Evolutionary conservation across 345 rosid species (phyloP), one percentile per base, ranked within the genome.

Genomic region (Pugionium cornutum): DNA sequence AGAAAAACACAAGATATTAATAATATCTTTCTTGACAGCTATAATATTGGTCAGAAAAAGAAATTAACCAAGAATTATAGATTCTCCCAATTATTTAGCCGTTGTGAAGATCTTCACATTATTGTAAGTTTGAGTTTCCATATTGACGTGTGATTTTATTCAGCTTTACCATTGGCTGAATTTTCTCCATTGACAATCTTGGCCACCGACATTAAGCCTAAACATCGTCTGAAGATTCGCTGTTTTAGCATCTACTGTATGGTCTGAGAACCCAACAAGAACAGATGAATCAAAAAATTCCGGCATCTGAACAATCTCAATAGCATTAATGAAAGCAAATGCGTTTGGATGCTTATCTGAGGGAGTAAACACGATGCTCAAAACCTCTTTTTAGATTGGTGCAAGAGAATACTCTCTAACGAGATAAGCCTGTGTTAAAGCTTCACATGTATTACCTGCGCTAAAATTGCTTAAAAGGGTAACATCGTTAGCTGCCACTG

Each of bases 241-340:
- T 1, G 31, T 11, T 11, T 56, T 68, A 7, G 67, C 73, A 68
- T 86, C 89, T 0, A 68, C 5, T 1, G 43, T 47, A 9, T 70
- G n/a, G n/a, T n/a, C n/a, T n/a, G n/a, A n/a, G n/a, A n/a, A n/a
- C n/a, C n/a, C n/a, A n/a, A n/a, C n/a, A n/a, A n/a, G n/a, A n/a
- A n/a, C n/a, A n/a, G n/a, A n/a, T n/a, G n/a, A n/a, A 4, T 82
- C 84, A 40, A 92, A 90, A 67, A 90, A 4, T 4, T 83, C 83
- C 0, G 87, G 89, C 55, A 80, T 75, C 26, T 75, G 75, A 41
- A 82, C 33, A 45, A 90, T 47, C 75, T 90, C 96, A 4, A 90
- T 85, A 34, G 90, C 96, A n/a, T 92, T 92, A 10, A 92, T 66
- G 46, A 86, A 86, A 8, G 88, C 89, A 62, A 81, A 90, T 4